Percentiles rank a stretch among this genome's conserved stretches.
phyloP scores from a whole-genome alignment of 139 green algal genomes.

The Chlorella sorokiniana region DNA sequence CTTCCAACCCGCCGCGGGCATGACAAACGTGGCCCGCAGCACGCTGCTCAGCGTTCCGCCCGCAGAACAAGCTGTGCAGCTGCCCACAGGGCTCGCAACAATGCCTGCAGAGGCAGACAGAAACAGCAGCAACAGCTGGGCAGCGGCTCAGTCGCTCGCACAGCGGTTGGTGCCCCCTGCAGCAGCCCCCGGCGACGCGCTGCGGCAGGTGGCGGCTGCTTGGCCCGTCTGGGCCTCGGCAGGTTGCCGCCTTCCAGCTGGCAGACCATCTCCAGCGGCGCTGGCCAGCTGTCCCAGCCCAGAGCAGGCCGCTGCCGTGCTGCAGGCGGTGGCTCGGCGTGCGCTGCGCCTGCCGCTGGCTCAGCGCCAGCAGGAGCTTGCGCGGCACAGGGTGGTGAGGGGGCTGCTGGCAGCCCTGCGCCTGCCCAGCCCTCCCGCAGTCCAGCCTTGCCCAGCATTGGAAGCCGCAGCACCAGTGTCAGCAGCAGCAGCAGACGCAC shows the following conservation, averaged over 20 bases:
- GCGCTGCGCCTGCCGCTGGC: background rate
- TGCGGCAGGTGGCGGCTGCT: background rate
- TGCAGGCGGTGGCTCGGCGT: background rate
- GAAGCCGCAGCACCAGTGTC: background rate
- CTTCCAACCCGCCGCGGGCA: background rate
- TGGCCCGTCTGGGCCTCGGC: background rate
- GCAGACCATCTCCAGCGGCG: background rate
- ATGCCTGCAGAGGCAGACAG: background rate
- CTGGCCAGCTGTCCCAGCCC: background rate
- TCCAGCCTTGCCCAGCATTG: too few species aligned
- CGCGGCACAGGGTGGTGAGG: background rate
- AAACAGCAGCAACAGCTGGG: background rate
- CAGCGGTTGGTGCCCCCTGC: background rate
- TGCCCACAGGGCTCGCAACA: too few species aligned
- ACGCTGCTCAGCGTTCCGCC: background rate
- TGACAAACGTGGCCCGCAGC: background rate
- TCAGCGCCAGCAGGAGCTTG: background rate
- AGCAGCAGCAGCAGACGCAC: background rate
- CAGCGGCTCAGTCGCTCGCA: background rate
- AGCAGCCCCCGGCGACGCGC: background rate
- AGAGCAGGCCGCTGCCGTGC: background rate
- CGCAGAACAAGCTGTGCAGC: too few species aligned
- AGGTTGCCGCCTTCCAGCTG: slow-evolving; percentile 2
- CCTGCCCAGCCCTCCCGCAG: background rate
- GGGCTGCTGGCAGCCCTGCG: slow-evolving; percentile 12